These are phyloP conservation scores for Aspergillus carlsbadensis DNA, from an alignment of 495 filamentous ascomycete species.

Conservation along the genomic window DNA sequence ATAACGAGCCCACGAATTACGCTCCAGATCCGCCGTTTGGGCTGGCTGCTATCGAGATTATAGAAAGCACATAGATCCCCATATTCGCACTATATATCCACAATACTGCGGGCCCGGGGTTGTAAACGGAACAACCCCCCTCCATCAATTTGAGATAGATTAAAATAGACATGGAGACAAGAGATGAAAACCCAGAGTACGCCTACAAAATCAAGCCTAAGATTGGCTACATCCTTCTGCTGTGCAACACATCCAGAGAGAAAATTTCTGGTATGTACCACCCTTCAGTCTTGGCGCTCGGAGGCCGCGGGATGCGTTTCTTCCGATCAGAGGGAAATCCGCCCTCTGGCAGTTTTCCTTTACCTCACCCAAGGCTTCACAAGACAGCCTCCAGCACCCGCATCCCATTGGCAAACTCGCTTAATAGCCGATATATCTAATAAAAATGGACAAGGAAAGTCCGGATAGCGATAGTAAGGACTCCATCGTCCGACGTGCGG, in stretches of 20 bases:
- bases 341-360: not conserved
- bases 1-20: too few species aligned
- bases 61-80: too few species aligned
- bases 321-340: not conserved
- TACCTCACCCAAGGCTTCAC: not conserved
- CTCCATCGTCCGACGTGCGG: slow-evolving; percentile 28
- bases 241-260: too few species aligned
- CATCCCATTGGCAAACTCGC: not conserved
- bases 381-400: not conserved
- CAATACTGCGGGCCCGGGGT: too few species aligned
- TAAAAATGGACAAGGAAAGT: slow-evolving; percentile 35
- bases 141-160: too few species aligned
- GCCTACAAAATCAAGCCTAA: too few species aligned
- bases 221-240: too few species aligned
- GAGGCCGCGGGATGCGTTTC: slow-evolving; percentile 21
- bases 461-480: slow-evolving; percentile 33
- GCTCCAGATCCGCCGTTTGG: too few species aligned
- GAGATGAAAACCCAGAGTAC: not conserved
- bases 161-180: not conserved
- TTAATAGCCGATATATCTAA: not conserved
- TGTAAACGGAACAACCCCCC: too few species aligned
- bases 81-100: too few species aligned
- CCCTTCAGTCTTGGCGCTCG: slow-evolving; percentile 9
- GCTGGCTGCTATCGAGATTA: too few species aligned
- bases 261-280: too few species aligned